Evolutionary conservation across 2,329 filamentous ascomycete genomes (phyloP).

Genomic region (Diplodia mutila): DNA sequence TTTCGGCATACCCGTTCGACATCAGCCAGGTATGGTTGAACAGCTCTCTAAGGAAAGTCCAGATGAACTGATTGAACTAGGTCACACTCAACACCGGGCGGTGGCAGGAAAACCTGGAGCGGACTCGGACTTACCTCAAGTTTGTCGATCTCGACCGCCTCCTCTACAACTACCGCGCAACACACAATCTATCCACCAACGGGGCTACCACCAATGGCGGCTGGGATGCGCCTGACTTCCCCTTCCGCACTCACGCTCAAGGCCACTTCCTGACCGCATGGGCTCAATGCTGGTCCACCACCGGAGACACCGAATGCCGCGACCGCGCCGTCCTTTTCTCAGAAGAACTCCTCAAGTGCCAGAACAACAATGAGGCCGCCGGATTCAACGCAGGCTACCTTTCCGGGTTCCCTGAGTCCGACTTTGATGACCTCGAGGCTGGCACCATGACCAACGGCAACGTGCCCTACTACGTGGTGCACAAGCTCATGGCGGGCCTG

Average conservation of each 20-base stretch:
- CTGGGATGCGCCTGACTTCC: conserved; percentile 60
- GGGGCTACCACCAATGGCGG: conserved; percentile 53
- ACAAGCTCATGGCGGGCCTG: conserved; percentile 58
- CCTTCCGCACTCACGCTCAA: conserved; percentile 57
- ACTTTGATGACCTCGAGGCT: conserved; percentile 51
- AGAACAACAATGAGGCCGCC: conserved; percentile 53
- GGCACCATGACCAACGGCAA: conserved; percentile 54
- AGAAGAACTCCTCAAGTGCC: conserved; percentile 55
- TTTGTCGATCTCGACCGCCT: conserved; percentile 52
- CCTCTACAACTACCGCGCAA: conserved; percentile 55
- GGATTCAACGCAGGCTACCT: conserved; percentile 54
- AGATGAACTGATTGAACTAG: too few species aligned
- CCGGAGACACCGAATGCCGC: conserved; percentile 49
- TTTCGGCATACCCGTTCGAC: conserved; percentile 45
- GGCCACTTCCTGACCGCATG: conserved; percentile 58
- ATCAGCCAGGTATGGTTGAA: conserved; percentile 47
- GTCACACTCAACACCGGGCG: conserved; percentile 46
- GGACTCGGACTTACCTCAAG: conserved; percentile 54
- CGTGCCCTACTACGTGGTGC: conserved; percentile 59
- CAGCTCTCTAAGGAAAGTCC: too few species aligned
- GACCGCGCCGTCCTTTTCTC: conserved; percentile 53
- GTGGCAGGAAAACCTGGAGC: conserved; percentile 51
- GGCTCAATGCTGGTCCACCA: conserved; percentile 53
- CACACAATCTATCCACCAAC: conserved; percentile 52
- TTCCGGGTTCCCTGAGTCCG: conserved; percentile 58